Evolutionary conservation across 352 stramenopile species (phyloP).

Genomic region (Blastocystis sp.): DNA sequence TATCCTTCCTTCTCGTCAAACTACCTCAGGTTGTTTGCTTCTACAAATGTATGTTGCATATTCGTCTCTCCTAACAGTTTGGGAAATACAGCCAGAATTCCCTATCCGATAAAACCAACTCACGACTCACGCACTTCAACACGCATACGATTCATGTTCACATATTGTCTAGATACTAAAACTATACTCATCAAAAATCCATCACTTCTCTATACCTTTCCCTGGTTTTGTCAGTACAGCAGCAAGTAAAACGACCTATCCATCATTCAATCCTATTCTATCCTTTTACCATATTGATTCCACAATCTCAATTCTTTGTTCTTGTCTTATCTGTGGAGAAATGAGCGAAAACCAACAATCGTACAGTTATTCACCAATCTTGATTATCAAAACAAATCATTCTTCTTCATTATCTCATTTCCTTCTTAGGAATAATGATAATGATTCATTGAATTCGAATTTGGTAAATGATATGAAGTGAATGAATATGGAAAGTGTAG

Average conservation of each 20-base stretch:
- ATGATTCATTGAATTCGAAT: too few species aligned
- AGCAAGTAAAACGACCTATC: conserved; percentile 48
- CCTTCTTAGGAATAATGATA: too few species aligned
- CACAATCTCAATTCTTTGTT: not conserved
- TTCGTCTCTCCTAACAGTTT: conserved; percentile 50
- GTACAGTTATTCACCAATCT: not conserved
- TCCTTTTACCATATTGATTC: not conserved
- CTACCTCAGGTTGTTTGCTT: conserved; percentile 41
- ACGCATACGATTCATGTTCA: conserved; percentile 57
- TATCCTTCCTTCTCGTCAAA: not conserved
- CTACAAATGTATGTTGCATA: conserved; percentile 57
- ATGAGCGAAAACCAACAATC: not conserved
- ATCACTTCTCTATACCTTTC: conserved; percentile 25
- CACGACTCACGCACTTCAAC: not conserved
- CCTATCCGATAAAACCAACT: not conserved
- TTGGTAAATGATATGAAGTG: too few species aligned
- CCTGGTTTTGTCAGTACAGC: conserved; percentile 51
- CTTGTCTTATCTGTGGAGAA: not conserved
- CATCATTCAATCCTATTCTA: not conserved
- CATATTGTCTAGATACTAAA: conserved; percentile 43
- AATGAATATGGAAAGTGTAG: too few species aligned
- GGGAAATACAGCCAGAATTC: conserved; percentile 54
- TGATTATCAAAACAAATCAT: conserved; percentile 28
- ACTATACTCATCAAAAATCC: conserved; percentile 33
- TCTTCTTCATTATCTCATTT: not conserved